phyloP scores from a whole-genome alignment of 2,329 filamentous ascomycete species.

The Geoglossum cookeanum region DNA sequence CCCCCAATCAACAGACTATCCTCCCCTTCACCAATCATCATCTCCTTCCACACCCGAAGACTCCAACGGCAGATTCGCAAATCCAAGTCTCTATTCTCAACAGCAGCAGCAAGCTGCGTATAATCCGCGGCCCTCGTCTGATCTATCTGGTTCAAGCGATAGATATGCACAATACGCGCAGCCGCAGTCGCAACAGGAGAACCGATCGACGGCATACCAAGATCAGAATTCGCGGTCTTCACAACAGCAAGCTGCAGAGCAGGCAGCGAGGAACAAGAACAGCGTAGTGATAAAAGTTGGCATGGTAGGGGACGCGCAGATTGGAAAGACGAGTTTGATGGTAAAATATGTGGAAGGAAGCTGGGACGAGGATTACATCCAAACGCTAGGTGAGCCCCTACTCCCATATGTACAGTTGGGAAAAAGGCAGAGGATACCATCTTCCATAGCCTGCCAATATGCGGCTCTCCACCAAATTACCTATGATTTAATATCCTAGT shows the following conservation, averaged over 20 bases:
- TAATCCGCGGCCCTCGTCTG: slow-evolving; percentile 26
- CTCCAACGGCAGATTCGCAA: slow-evolving; percentile 6
- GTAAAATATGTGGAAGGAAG: slow-evolving; percentile 99
- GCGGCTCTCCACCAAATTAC: background rate
- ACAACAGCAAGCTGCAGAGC: slow-evolving; percentile 18
- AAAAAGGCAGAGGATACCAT: background rate
- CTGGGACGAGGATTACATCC: slow-evolving; percentile 99
- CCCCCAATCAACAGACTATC: slow-evolving; percentile 24
- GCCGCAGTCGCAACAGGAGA: slow-evolving; percentile 25
- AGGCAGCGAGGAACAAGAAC: slow-evolving; percentile 23
- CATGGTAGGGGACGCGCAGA: slow-evolving; percentile 98
- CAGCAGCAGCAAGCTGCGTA: slow-evolving; percentile 2
- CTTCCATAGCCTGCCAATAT: background rate
- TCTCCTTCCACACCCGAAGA: slow-evolving; percentile 30
- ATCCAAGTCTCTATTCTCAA: background rate
- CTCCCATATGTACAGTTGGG: background rate
- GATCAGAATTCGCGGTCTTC: slow-evolving; percentile 28
- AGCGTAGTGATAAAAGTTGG: slow-evolving; percentile 97
- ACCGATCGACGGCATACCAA: slow-evolving; percentile 23
- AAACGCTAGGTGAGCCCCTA: slow-evolving; percentile 55
- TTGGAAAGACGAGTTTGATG: slow-evolving; percentile 98
- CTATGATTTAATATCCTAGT: background rate
- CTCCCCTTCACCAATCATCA: slow-evolving; percentile 17
- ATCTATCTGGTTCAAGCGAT: slow-evolving; percentile 23
- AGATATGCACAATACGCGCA: slow-evolving; percentile 21